Evolutionary conservation across 2,329 filamentous ascomycete species (phyloP).

Genomic region (Cytospora leucostoma): DNA sequence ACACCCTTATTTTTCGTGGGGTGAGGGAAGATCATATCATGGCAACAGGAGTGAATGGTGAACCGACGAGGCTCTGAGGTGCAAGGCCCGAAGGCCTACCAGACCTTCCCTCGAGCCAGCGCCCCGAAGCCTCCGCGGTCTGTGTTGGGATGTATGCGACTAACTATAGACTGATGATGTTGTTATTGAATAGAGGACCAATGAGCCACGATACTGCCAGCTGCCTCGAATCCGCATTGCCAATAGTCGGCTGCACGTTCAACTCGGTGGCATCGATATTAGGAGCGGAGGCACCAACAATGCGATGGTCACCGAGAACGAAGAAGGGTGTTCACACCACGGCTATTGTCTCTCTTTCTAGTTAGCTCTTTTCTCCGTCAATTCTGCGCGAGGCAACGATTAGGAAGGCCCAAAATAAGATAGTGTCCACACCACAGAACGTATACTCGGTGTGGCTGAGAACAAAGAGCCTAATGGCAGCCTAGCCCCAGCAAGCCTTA

Average conservation of each 20-base stretch:
- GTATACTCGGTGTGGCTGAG: not conserved
- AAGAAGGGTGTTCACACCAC: not conserved
- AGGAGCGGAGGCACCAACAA: not conserved
- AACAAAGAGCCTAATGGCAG: not conserved
- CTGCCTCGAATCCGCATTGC: not conserved
- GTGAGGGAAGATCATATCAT: not conserved
- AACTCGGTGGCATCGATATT: not conserved
- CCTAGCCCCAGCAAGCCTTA: too few relatives aligned
- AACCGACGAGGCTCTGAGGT: not conserved
- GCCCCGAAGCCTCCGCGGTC: too few relatives aligned
- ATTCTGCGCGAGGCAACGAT: not conserved
- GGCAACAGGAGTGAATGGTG: not conserved
- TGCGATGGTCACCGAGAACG: not conserved
- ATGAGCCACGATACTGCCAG: not conserved
- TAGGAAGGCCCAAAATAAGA: not conserved
- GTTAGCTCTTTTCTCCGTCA: not conserved
- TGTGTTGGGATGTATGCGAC: not conserved
- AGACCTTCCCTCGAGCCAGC: too few relatives aligned
- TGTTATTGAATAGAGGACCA: not conserved
- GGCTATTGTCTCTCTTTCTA: not conserved
- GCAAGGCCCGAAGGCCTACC: too few relatives aligned
- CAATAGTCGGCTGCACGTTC: not conserved
- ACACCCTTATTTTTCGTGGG: not conserved
- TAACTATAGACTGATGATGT: not conserved
- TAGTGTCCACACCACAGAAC: not conserved